Evolutionary conservation across 78 protist species (phyloP), one percentile per base, ranked within the genome.

Genomic region (Dictyostelium intermedium): DNA sequence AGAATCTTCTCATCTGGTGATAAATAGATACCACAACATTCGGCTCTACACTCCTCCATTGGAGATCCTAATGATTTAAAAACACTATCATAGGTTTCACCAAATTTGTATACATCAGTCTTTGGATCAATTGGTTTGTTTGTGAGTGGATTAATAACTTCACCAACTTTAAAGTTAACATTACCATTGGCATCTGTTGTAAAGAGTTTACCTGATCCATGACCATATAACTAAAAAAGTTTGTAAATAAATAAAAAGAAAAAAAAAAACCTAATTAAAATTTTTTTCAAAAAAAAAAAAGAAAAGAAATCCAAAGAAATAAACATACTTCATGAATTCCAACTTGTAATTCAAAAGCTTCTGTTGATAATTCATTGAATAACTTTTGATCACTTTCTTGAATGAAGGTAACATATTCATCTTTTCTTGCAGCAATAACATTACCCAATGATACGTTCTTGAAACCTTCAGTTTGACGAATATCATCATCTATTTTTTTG

Each of bases 1-100:
- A 97, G 93, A n/a, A 97, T 25, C 20, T 69, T 82, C 30, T 5
- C 70, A 76, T 91, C 72, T 13, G 72, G 77, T n/a, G 85, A 70
- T 60, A 95, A 95, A 34, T 74, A 82, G 45, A 95, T 20, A 16
- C 97, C 97, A 14, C 77, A 72, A 78, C 87, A 39, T 84, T 97
- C 98, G 0, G 98, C 98, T 16, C 98, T 87, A 83, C 97, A 96
- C 85, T 97, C 98, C 47, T 97, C 98, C 53, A 69, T 70, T 16
- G 93, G 23, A 5, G 87, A 35, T 5, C 87, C 94, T 0, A 89
- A n/a, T 35, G 81, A 69, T 41, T 89, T 69, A 50, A 97, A 93
- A 50, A 20, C 39, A 34, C 92, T 27, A 72, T 92, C 97, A 70
- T 91, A 97, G 41, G 98, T 95, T 76, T 96, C 96, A 56, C 97